Conservation (phyloP, 345 rosid species). For the Eucalyptus shirleyi region DNA sequence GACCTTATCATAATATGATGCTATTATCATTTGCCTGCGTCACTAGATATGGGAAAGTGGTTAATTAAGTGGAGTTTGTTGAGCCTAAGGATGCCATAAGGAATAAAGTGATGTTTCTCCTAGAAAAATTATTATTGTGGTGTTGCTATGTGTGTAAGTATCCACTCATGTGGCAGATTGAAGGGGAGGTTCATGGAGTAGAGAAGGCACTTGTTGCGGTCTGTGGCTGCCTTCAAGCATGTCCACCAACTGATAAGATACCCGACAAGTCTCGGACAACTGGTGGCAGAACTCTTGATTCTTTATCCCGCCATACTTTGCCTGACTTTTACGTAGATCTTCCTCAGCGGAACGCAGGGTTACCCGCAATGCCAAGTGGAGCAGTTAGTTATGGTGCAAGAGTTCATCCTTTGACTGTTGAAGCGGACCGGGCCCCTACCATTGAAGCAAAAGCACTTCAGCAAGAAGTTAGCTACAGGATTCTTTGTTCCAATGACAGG, state of each 20-base stretch:
- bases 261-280: constrained; percentile 20
- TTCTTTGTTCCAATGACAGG: constrained; percentile 65
- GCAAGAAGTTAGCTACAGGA: constrained; percentile 50
- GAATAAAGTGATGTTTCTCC: not conserved
- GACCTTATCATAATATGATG: not conserved
- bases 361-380: constrained; percentile 14
- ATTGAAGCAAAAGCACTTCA: constrained; percentile 12
- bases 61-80: not conserved
- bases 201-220: constrained; percentile 65
- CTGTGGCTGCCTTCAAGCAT: constrained; percentile 71
- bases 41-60: not conserved
- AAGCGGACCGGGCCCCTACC: constrained; percentile 19
- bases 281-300: constrained; percentile 31
- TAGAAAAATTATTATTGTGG: not conserved
- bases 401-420: constrained; percentile 25
- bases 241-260: constrained; percentile 20
- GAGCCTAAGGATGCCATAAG: not conserved
- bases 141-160: not conserved
- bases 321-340: constrained; percentile 17
- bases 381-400: constrained; percentile 20
- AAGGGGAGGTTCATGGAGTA: constrained; percentile 56
- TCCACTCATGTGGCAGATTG: constrained; percentile 44
- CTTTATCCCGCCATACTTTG: constrained; percentile 10
- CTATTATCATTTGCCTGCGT: not conserved
- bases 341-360: constrained; percentile 13